phyloP scores from a whole-genome alignment of 2,329 filamentous ascomycete species.

The Fusarium cicatricum region DNA sequence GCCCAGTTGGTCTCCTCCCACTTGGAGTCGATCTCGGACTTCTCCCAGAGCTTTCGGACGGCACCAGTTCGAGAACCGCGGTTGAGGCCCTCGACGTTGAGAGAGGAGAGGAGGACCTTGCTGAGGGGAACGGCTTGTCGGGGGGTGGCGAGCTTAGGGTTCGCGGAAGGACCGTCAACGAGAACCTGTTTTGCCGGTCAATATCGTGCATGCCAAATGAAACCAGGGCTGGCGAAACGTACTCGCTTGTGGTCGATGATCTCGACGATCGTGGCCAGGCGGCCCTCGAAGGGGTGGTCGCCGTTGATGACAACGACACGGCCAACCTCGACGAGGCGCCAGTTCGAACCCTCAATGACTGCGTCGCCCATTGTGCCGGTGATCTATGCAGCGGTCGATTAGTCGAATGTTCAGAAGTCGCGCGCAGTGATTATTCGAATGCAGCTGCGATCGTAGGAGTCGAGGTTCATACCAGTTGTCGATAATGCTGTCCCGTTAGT shows the following conservation, averaged over 20 bases:
- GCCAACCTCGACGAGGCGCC: slow-evolving; percentile 98
- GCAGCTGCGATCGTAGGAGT: slow-evolving; percentile 40
- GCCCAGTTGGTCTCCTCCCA: slow-evolving; percentile 93
- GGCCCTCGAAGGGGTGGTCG: slow-evolving; percentile 80
- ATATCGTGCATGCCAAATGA: slow-evolving; percentile 25
- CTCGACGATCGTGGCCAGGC: slow-evolving; percentile 94
- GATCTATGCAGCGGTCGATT: slow-evolving; percentile 55
- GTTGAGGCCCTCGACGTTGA: slow-evolving; percentile 86
- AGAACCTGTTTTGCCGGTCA: slow-evolving; percentile 72
- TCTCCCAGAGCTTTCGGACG: slow-evolving; percentile 90
- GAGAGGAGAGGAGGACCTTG: slow-evolving; percentile 86
- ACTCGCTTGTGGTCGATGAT: slow-evolving; percentile 99
- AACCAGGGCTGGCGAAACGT: slow-evolving; percentile 60
- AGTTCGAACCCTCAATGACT: slow-evolving; percentile 81
- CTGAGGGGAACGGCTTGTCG: slow-evolving; percentile 87
- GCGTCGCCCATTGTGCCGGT: slow-evolving; percentile 82
- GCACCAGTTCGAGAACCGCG: slow-evolving; percentile 83
- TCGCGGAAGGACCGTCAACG: slow-evolving; percentile 90
- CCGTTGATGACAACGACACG: slow-evolving; percentile 91
- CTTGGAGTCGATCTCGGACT: slow-evolving; percentile 89
- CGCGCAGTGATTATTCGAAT: slow-evolving; percentile 37
- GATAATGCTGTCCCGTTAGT: slow-evolving; percentile 51
- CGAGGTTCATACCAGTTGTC: slow-evolving; percentile 51
- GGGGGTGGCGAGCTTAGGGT: slow-evolving; percentile 80
- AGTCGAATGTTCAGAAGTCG: slow-evolving; percentile 44